Conservation (phyloP, 164 flowering plant species). For the Cinnamomum micranthum region DNA sequence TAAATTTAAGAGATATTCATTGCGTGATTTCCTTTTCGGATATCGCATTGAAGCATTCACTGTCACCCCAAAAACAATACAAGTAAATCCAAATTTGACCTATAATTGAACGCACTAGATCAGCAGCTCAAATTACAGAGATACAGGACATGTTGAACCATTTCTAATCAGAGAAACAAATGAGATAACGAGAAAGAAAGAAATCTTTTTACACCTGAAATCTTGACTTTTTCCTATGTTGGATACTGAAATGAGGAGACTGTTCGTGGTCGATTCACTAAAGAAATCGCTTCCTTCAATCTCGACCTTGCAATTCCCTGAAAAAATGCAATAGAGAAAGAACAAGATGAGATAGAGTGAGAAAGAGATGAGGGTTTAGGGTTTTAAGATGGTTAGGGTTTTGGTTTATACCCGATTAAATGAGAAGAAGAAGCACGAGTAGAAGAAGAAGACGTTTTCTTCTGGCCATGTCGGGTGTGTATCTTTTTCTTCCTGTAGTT, state of each 20-base stretch:
- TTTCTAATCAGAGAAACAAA: background rate
- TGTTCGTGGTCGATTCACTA: conserved; percentile 23
- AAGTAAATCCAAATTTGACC: background rate
- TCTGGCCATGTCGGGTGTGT: too few relatives aligned
- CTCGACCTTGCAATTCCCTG: conserved; percentile 54
- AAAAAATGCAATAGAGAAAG: background rate
- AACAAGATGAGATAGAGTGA: background rate
- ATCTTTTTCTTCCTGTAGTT: too few relatives aligned
- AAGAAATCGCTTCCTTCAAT: conserved; percentile 41
- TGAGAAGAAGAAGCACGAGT: too few relatives aligned
- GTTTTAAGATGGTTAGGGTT: background rate
- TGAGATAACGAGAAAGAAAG: background rate
- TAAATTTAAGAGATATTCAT: background rate
- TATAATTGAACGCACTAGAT: background rate
- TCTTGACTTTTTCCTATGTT: conserved; percentile 30
- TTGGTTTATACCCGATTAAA: background rate
- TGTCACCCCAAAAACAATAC: background rate
- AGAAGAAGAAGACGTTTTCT: too few relatives aligned
- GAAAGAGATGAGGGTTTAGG: background rate
- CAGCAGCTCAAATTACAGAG: too few relatives aligned
- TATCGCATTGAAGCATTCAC: background rate
- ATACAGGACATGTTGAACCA: too few relatives aligned
- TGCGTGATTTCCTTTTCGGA: background rate
- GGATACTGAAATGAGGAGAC: conserved; percentile 37
- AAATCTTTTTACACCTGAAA: conserved; percentile 39